Percentiles rank a stretch among this genome's conserved stretches.
phyloP scores from a whole-genome alignment of 768 basidiomycete species.

The Hydnomerulius pinastri region DNA sequence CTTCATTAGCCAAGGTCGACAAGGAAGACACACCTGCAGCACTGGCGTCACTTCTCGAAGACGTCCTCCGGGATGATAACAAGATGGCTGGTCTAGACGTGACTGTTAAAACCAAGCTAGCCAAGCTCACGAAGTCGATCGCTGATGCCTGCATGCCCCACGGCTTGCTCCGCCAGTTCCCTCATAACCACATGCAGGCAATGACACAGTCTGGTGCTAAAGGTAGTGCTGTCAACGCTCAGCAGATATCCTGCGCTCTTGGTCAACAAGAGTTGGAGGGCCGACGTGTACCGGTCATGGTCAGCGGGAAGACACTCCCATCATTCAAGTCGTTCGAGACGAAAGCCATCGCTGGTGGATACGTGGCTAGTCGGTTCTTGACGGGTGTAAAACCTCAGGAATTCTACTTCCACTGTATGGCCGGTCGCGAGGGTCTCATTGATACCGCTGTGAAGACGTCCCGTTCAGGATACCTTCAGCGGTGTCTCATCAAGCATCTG shows the following conservation, averaged over 20 bases:
- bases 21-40: slow-evolving; percentile 55
- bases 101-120: slow-evolving; percentile 83
- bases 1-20: slow-evolving; percentile 58
- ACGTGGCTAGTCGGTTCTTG: slow-evolving; percentile 97
- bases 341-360: slow-evolving; percentile 96
- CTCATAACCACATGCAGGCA: slow-evolving; percentile 98
- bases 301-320: slow-evolving; percentile 96
- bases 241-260: slow-evolving; percentile 96
- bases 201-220: slow-evolving; percentile 99
- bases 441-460: slow-evolving; percentile 99
- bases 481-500: slow-evolving; percentile 97
- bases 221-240: slow-evolving; percentile 95
- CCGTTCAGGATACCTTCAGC: slow-evolving; percentile 96
- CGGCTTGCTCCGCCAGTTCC: slow-evolving; percentile 90
- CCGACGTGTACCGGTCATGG: slow-evolving; percentile 98
- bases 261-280: slow-evolving; percentile 99
- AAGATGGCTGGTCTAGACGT: slow-evolving; percentile 98
- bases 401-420: slow-evolving; percentile 99
- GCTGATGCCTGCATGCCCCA: slow-evolving; percentile 86
- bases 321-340: slow-evolving; percentile 98
- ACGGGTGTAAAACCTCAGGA: slow-evolving; percentile 98
- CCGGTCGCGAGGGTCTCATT: slow-evolving; percentile 97
- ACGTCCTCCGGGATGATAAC: slow-evolving; percentile 90
- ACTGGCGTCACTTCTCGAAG: slow-evolving; percentile 75
- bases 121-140: slow-evolving; percentile 87